Conservation (phyloP, 2,329 filamentous ascomycete species). For the Monosporascus sp. region DNA sequence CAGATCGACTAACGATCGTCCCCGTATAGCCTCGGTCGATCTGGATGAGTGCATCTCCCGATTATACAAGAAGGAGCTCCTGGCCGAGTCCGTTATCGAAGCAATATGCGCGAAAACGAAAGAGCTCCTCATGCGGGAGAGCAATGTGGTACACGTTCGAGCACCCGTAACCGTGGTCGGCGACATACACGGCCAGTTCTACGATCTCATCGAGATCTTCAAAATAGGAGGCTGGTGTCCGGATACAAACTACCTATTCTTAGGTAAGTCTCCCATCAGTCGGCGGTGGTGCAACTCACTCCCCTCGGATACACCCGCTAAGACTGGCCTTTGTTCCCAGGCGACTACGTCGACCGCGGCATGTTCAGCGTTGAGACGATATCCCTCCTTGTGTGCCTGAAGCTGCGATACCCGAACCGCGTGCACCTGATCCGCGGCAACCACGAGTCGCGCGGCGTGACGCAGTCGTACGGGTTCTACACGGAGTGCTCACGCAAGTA, state of each 20-base stretch:
- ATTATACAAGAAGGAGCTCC: constrained; percentile 92
- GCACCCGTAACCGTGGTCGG: constrained; percentile 96
- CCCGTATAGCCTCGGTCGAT: constrained; percentile 76
- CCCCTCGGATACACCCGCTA: constrained; percentile 1
- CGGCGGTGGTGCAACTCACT: neutral
- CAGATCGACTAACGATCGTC: constrained; percentile 7
- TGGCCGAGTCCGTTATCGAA: constrained; percentile 96
- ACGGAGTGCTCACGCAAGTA: constrained; percentile 98
- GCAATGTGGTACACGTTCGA: constrained; percentile 96
- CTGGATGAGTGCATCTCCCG: constrained; percentile 97
- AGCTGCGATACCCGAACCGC: constrained; percentile 91
- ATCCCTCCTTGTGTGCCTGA: constrained; percentile 92
- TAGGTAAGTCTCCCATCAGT: constrained; percentile 52
- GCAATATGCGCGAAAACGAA: constrained; percentile 99
- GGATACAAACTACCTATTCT: constrained; percentile 96
- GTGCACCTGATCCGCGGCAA: constrained; percentile 96
- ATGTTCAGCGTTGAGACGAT: constrained; percentile 99
- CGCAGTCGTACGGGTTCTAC: constrained; percentile 98
- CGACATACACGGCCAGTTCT: constrained; percentile 98
- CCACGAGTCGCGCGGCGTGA: constrained; percentile 95
- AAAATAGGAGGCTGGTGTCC: constrained; percentile 96
- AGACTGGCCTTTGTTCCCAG: constrained; percentile 37
- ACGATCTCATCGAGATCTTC: constrained; percentile 98
- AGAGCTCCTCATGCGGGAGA: constrained; percentile 98
- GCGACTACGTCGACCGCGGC: constrained; percentile 96